These are phyloP conservation scores for Echites panduratus DNA, from an alignment of 257 asterid species.

Conservation along the genomic window DNA sequence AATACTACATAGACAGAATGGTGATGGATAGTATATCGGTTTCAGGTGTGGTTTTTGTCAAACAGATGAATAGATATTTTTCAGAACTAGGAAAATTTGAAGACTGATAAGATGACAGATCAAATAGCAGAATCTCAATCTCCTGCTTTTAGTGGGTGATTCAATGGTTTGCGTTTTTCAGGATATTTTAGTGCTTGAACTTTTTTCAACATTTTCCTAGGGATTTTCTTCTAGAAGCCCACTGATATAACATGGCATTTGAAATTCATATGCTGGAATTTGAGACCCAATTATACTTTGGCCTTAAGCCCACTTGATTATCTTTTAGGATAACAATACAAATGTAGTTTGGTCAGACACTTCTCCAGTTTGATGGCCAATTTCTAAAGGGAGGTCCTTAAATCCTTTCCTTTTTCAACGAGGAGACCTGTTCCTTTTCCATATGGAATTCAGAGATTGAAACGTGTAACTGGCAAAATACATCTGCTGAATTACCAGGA, in stretches of 20 bases:
- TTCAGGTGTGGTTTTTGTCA: neutral
- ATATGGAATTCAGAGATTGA: neutral
- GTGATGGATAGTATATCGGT: neutral
- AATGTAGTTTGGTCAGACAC: neutral
- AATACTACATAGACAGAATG: neutral
- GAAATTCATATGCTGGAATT: neutral
- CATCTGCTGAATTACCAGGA: neutral
- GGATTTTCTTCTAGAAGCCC: neutral
- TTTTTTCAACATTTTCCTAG: neutral
- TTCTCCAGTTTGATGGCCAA: neutral
- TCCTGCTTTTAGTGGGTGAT: neutral
- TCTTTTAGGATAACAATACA: neutral
- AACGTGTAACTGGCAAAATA: neutral
- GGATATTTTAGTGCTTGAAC: neutral
- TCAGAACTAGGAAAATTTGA: too few relatives aligned
- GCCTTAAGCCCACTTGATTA: neutral
- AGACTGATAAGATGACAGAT: too few relatives aligned
- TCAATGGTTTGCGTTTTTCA: neutral
- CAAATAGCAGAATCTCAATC: neutral
- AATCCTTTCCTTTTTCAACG: neutral
- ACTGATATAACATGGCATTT: neutral
- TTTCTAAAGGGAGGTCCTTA: neutral
- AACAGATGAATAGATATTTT: neutral
- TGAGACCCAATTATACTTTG: neutral
- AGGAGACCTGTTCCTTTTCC: neutral